Conservation (phyloP, 2,329 filamentous ascomycete species). For the Seiridium cupressi region DNA sequence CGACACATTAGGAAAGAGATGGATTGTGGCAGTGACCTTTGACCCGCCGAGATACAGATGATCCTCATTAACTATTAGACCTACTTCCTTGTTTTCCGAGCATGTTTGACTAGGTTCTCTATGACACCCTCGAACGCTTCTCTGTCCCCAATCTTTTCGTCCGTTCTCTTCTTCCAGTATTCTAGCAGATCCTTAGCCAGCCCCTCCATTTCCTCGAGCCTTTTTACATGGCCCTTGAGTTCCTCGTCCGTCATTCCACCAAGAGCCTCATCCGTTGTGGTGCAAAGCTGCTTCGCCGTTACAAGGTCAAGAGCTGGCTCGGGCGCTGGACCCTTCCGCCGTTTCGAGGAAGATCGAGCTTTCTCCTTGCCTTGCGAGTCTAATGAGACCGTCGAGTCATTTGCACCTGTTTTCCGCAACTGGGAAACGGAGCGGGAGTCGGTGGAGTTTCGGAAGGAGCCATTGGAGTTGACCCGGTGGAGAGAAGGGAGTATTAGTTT, state of each 20-base stretch:
- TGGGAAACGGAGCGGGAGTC: constrained; percentile 50
- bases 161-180: constrained; percentile 84
- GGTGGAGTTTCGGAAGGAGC: constrained; percentile 53
- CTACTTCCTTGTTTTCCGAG: constrained; percentile 77
- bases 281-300: constrained; percentile 73
- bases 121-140: constrained; percentile 96
- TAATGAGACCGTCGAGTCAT: constrained; percentile 56
- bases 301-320: constrained; percentile 78
- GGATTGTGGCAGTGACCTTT: background rate
- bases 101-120: constrained; percentile 92
- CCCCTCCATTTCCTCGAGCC: constrained; percentile 67
- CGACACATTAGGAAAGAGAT: too few species aligned
- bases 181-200: constrained; percentile 75
- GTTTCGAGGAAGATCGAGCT: constrained; percentile 33
- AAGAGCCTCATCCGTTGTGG: constrained; percentile 81
- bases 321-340: constrained; percentile 59
- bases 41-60: background rate
- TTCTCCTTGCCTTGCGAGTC: constrained; percentile 57
- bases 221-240: constrained; percentile 67
- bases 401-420: constrained; percentile 45
- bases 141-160: constrained; percentile 85
- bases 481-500: constrained; percentile 86
- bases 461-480: constrained; percentile 43
- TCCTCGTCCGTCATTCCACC: constrained; percentile 77
- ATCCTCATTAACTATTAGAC: background rate